Conservation (phyloP, 192 early-diverging fungal genomes). For the Borealophlyctis nickersoniae region DNA sequence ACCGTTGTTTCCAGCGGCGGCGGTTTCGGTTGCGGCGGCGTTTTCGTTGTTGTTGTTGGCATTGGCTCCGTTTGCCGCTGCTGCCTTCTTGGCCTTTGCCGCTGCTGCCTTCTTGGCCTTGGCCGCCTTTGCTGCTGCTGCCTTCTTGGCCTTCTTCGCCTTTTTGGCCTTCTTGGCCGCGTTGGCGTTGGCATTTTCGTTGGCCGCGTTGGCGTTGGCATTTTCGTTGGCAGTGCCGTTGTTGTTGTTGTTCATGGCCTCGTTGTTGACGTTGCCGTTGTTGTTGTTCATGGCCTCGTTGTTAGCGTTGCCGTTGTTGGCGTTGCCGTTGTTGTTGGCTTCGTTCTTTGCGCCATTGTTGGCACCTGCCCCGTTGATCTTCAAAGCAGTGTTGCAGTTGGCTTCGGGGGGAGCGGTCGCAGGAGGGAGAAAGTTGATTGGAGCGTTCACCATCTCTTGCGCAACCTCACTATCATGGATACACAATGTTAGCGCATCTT, state of each 20-base stretch:
- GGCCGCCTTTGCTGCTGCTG: no score
- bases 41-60: no score
- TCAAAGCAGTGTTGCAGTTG: not conserved
- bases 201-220: constrained; percentile 1
- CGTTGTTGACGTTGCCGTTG: not conserved
- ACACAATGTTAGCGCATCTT: not conserved
- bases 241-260: not conserved
- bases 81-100: no score
- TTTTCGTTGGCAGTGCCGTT: not conserved
- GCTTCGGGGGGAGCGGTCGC: not conserved
- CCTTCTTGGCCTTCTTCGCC: no score
- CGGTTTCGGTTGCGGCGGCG: no score
- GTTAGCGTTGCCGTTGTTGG: not conserved
- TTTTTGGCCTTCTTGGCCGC: no score
- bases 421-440: constrained; percentile 19
- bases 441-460: no score
- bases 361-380: not conserved
- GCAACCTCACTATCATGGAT: not conserved
- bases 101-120: no score
- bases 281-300: not conserved
- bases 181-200: no score
- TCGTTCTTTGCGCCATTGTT: not conserved
- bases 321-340: not conserved
- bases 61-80: no score
- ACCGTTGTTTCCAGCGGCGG: no score